Percentiles rank a stretch among this genome's conserved stretches.
These are phyloP conservation scores for Carex arenaria DNA, from an alignment of 202 grass and related monocot genomes.

Conservation along the genomic window DNA sequence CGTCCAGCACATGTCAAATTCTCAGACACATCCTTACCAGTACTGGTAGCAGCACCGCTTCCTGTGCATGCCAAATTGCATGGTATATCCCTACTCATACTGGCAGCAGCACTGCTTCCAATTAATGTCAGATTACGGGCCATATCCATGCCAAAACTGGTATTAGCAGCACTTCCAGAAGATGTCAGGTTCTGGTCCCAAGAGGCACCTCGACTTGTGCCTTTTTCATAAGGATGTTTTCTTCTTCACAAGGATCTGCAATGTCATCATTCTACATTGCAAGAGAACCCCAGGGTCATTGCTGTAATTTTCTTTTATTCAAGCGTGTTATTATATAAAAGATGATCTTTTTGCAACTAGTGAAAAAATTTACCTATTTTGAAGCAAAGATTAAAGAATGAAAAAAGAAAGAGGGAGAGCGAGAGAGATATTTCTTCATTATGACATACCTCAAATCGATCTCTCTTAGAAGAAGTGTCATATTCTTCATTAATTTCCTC, in stretches of 20 bases:
- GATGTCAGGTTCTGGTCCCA: not conserved
- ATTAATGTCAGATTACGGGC: not conserved
- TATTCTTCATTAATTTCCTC: not conserved
- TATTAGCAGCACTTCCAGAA: not conserved
- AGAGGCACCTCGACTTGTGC: conserved; percentile 1
- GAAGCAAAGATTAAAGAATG: not conserved
- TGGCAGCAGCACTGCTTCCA: not conserved
- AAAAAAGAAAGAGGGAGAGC: not conserved
- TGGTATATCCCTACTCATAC: not conserved
- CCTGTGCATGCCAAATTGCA: not conserved
- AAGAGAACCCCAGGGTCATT: not conserved
- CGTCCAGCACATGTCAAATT: not conserved
- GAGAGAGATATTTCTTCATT: not conserved
- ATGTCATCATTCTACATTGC: conserved; percentile 11
- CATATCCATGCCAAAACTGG: not conserved
- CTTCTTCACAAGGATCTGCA: not conserved
- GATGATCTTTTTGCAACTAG: not conserved
- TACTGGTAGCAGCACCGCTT: not conserved
- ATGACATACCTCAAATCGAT: not conserved
- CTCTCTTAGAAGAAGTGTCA: not conserved
- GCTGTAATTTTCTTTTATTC: not conserved
- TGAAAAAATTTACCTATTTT: not conserved
- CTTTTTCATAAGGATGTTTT: not conserved
- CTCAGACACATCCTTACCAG: not conserved
- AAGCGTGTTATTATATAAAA: not conserved